Evolutionary conservation across 306 rosid species (phyloP).

Genomic region (Dalbergia oliveri): DNA sequence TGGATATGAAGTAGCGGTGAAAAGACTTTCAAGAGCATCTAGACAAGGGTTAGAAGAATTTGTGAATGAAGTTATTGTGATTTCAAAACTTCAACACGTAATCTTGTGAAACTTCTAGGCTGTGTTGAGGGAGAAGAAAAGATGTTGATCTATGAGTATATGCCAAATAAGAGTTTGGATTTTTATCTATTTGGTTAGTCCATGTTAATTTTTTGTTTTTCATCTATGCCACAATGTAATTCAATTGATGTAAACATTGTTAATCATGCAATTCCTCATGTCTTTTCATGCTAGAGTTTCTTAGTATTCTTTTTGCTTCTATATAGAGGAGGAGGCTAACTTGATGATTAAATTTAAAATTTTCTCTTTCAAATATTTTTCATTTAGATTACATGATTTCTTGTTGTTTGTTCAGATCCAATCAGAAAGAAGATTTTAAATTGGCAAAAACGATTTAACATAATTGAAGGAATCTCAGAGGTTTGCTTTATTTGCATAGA

Average conservation of each 20-base stretch:
- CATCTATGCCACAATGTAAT: no score
- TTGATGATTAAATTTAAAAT: neutral
- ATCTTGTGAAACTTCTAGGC: constrained; percentile 51
- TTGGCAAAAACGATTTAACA: constrained; percentile 32
- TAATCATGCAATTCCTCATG: neutral
- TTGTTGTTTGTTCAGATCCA: constrained; percentile 7
- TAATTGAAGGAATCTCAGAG: constrained; percentile 43
- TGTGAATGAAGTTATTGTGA: constrained; percentile 47
- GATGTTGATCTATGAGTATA: constrained; percentile 49
- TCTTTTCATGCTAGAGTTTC: neutral
- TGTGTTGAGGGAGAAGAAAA: constrained; percentile 50
- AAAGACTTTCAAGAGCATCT: constrained; percentile 44
- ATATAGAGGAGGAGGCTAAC: neutral
- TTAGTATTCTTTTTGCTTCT: neutral
- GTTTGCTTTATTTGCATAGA: constrained; percentile 41
- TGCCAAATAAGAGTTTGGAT: constrained; percentile 54
- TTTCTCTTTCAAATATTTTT: neutral
- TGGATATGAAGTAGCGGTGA: constrained; percentile 48
- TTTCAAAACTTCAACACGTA: constrained; percentile 54
- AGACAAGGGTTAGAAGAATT: constrained; percentile 46
- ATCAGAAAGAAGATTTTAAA: neutral
- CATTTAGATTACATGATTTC: neutral
- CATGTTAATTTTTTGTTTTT: neutral
- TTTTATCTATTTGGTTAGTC: constrained; percentile 47
- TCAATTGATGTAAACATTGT: neutral